A percentile compares a stretch with the other conserved stretches of the same genome.
Conservation (phyloP, 116 monocot genomes). For the Posidonia oceanica region DNA sequence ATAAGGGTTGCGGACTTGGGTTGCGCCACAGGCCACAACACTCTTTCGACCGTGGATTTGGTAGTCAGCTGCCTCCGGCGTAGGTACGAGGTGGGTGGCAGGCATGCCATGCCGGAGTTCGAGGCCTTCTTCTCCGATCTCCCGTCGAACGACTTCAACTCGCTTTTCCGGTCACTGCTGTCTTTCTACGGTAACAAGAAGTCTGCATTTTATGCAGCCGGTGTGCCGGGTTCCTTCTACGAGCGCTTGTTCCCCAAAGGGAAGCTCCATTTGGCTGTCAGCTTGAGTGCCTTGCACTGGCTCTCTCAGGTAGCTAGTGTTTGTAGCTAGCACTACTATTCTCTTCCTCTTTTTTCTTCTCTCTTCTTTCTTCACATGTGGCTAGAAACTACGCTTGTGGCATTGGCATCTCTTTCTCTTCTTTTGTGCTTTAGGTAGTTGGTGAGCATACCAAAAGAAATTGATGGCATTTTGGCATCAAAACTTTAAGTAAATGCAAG, state of each 20-base stretch:
- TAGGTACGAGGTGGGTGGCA: constrained; percentile 11
- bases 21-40: constrained; percentile 57
- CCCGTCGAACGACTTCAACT: constrained; percentile 65
- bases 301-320: constrained; percentile 31
- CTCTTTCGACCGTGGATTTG: constrained; percentile 34
- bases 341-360: not conserved
- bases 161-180: constrained; percentile 31
- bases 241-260: constrained; percentile 37
- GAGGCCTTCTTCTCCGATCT: constrained; percentile 62
- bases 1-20: constrained; percentile 48
- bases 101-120: constrained; percentile 27
- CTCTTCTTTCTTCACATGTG: not conserved
- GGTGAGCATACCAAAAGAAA: too few species aligned
- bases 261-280: constrained; percentile 37
- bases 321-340: not conserved
- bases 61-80: constrained; percentile 18
- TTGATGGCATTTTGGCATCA: too few species aligned
- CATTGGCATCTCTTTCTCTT: too few species aligned
- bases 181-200: not conserved
- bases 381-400: too few species aligned
- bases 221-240: constrained; percentile 64
- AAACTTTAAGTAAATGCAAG: too few species aligned
- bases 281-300: constrained; percentile 56
- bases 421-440: too few species aligned
- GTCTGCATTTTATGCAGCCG: constrained; percentile 29